These are phyloP conservation scores for Eutrema japonicum DNA, from an alignment of 345 rosid species.

Conservation along the genomic window DNA sequence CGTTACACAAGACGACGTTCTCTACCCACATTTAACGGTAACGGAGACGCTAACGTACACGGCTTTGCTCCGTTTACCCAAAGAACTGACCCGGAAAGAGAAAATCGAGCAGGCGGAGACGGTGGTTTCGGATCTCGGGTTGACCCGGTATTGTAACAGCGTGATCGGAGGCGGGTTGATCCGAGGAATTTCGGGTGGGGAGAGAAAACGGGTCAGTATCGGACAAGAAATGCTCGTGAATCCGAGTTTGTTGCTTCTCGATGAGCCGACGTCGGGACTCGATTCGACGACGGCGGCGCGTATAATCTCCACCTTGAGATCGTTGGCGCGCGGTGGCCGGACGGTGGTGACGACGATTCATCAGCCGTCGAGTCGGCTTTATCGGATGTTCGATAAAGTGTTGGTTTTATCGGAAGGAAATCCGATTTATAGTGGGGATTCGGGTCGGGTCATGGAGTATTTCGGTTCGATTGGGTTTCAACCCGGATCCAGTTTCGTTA, in stretches of 20 bases:
- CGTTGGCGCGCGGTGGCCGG: slow-evolving; percentile 75
- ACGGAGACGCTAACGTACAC: slow-evolving; percentile 75
- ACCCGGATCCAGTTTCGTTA: slow-evolving; percentile 67
- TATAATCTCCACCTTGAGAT: slow-evolving; percentile 59
- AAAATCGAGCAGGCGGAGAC: slow-evolving; percentile 70
- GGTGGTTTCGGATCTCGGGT: slow-evolving; percentile 73
- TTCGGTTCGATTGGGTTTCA: slow-evolving; percentile 63
- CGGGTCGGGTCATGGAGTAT: slow-evolving; percentile 73
- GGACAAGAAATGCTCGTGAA: slow-evolving; percentile 91
- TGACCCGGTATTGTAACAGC: slow-evolving; percentile 61
- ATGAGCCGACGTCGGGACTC: slow-evolving; percentile 93
- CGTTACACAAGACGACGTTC: slow-evolving; percentile 82
- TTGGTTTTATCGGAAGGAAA: slow-evolving; percentile 77
- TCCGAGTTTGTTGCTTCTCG: slow-evolving; percentile 83
- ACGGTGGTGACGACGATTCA: slow-evolving; percentile 84
- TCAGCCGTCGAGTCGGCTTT: slow-evolving; percentile 87
- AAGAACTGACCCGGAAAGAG: slow-evolving; percentile 57
- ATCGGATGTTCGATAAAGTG: slow-evolving; percentile 82
- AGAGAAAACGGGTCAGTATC: slow-evolving; percentile 85
- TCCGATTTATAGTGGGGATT: slow-evolving; percentile 69
- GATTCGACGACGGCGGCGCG: slow-evolving; percentile 90
- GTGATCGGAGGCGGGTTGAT: slow-evolving; percentile 77
- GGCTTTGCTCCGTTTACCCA: slow-evolving; percentile 77
- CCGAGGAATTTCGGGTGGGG: slow-evolving; percentile 90
- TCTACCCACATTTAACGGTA: slow-evolving; percentile 88